Base-by-base conservation (phyloP, 345 rosid species). In the Sonneratia caseolaris region DNA sequence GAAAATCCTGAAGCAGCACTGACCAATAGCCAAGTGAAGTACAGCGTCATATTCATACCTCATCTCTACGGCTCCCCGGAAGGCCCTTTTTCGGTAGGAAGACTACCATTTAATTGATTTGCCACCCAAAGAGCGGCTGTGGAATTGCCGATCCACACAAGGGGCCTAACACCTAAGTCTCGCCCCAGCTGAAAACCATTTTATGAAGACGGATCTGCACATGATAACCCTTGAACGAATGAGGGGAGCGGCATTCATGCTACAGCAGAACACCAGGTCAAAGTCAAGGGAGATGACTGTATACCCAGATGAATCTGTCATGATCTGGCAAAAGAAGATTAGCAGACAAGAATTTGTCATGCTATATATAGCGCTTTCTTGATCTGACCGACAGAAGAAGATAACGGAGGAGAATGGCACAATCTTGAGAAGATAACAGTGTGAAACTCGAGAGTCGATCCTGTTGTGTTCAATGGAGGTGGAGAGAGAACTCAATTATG, bases 71-170 rank as follows among this genome's bases (percentile, higher is more conserved):
- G 32, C 32, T 27, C 32, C 32, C 32, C 32, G 32, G 32, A 87
- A 55, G 91, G 98, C 64, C 91, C 96, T 68, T 88, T 86, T 83
- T 94, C 96, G 19, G 91, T 81, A 43, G 84, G 97, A 73, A 76
- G 66, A 80, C 84, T 74, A 53, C 96, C 91, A 77, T 85, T 88
- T 79, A 91, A 87, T 80, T 88, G 88, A 83, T 94, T 94, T 59
- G 96, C 98, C 6, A 96, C 98, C 98, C 98, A 91, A 43, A 94
- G 91, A 27, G 32, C 97, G 35, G 97, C 91, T 56, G 97, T 96
- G 69, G 97, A 97, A 84, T 94, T 91, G 79, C 97, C 88, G 76
- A 95, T 91, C 73, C 97, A 96, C 78, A 96, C 97, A 22, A 96
- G 97, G 97, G 32, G 32, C 32, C 32, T 27, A 27, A 27, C 32